phyloP scores from a whole-genome alignment of 371 early-diverging fungal species.

The Rhizopus sp. region DNA sequence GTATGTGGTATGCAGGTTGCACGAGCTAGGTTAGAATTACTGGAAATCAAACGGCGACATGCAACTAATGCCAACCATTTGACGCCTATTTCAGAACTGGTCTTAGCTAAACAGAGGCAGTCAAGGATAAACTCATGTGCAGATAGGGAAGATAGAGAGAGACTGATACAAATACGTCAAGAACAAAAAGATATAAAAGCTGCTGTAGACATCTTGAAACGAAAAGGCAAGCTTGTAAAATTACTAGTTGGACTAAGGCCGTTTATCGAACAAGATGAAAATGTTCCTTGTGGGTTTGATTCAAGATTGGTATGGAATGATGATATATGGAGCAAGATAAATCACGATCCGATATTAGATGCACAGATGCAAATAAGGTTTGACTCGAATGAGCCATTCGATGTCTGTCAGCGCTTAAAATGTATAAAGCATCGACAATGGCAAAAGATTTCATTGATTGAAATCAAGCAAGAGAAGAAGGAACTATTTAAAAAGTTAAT shows the following conservation, averaged over 20 bases:
- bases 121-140: constrained; percentile 23
- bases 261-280: constrained; percentile 23
- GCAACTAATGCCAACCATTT: not conserved
- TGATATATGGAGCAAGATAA: constrained; percentile 18
- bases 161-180: constrained; percentile 19
- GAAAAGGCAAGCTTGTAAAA: not conserved
- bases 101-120: constrained; percentile 12
- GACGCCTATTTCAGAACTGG: constrained; percentile 9
- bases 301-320: constrained; percentile 45
- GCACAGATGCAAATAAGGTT: not conserved
- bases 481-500: constrained; percentile 10
- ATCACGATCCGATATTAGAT: not conserved
- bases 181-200: constrained; percentile 13
- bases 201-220: not conserved
- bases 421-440: constrained; percentile 42
- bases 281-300: constrained; percentile 48
- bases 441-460: constrained; percentile 37
- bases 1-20: constrained; percentile 47
- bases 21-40: constrained; percentile 35
- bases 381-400: constrained; percentile 19
- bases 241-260: constrained; percentile 25
- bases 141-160: constrained; percentile 28
- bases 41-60: constrained; percentile 35
- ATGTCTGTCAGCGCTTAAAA: constrained; percentile 8
- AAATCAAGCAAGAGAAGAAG: constrained; percentile 40